Percentiles rank a stretch among this genome's conserved stretches.
These are phyloP conservation scores for Arthrobotrys pseudoclavata DNA, from an alignment of 2,329 filamentous ascomycete species.

Conservation along the genomic window DNA sequence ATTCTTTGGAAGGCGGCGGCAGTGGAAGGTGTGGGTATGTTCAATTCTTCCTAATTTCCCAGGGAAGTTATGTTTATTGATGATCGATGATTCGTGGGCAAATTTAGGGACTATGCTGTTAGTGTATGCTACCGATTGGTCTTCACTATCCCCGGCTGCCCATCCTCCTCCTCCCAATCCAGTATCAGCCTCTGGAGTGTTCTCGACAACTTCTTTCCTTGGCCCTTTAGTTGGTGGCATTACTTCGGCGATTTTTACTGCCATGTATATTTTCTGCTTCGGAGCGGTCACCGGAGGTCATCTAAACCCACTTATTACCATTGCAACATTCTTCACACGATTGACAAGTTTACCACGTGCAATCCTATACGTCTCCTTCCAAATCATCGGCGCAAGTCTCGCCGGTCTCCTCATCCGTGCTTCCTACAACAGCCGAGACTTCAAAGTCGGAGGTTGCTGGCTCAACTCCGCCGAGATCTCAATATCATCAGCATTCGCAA, in stretches of 20 bases:
- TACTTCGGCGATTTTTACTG: conserved; percentile 65
- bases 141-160: conserved; percentile 18
- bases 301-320: conserved; percentile 71
- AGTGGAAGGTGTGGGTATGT: conserved; percentile 56
- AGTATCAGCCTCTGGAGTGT: conserved; percentile 31
- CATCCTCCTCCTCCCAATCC: conserved; percentile 40
- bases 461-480: conserved; percentile 65
- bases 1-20: conserved; percentile 50
- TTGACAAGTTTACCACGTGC: conserved; percentile 70
- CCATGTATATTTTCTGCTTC: conserved; percentile 70
- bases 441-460: conserved; percentile 40
- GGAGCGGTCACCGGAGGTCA: conserved; percentile 70
- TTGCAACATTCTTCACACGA: conserved; percentile 70
- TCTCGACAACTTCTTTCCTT: conserved; percentile 62
- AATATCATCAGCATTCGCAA: conserved; percentile 67
- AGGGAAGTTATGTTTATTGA: neutral
- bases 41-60: neutral
- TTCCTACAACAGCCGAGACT: conserved; percentile 63
- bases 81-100: neutral
- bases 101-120: conserved; percentile 31
- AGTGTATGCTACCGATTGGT: conserved; percentile 35
- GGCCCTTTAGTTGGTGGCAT: conserved; percentile 64
- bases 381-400: conserved; percentile 68
- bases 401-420: conserved; percentile 68
- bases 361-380: conserved; percentile 69